phyloP scores from a whole-genome alignment of 2,329 filamentous ascomycete genomes.

The Neospermospora avenae region DNA sequence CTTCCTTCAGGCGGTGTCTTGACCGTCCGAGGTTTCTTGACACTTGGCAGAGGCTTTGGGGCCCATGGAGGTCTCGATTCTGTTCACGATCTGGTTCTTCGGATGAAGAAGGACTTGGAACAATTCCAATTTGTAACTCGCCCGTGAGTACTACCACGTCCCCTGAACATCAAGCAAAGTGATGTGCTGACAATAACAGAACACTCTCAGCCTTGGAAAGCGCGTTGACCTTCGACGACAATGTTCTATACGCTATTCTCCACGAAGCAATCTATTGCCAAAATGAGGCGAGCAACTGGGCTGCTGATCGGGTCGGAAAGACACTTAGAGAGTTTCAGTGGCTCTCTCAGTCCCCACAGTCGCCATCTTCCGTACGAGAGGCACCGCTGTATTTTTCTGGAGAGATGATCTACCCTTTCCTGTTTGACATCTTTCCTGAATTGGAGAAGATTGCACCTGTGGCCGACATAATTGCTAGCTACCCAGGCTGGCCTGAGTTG shows the following conservation, averaged over 20 bases:
- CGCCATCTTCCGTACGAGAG: slow-evolving; percentile 37
- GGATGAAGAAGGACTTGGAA: slow-evolving; percentile 68
- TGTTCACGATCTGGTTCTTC: slow-evolving; percentile 71
- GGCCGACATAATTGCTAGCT: slow-evolving; percentile 67
- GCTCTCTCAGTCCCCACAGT: slow-evolving; percentile 35
- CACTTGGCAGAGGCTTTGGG: slow-evolving; percentile 75
- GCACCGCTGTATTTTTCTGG: slow-evolving; percentile 75
- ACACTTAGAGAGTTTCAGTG: slow-evolving; percentile 44
- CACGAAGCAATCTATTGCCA: slow-evolving; percentile 89
- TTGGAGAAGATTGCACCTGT: slow-evolving; percentile 65
- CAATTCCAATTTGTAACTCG: slow-evolving; percentile 73
- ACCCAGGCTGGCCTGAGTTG: slow-evolving; percentile 68
- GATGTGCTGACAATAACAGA: background rate
- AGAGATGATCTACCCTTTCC: slow-evolving; percentile 87
- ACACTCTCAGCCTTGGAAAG: slow-evolving; percentile 68
- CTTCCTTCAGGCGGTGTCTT: slow-evolving; percentile 71
- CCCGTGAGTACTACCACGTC: slow-evolving; percentile 37
- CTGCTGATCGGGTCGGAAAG: slow-evolving; percentile 62
- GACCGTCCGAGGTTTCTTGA: slow-evolving; percentile 71
- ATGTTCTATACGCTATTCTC: slow-evolving; percentile 79
- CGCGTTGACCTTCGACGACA: slow-evolving; percentile 66
- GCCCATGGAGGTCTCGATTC: slow-evolving; percentile 72
- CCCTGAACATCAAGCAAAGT: background rate
- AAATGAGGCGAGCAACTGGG: slow-evolving; percentile 66
- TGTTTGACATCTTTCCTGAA: slow-evolving; percentile 78